These are phyloP conservation scores for Colletotrichum lupini DNA, from an alignment of 2,329 filamentous ascomycete genomes.

Conservation along the genomic window DNA sequence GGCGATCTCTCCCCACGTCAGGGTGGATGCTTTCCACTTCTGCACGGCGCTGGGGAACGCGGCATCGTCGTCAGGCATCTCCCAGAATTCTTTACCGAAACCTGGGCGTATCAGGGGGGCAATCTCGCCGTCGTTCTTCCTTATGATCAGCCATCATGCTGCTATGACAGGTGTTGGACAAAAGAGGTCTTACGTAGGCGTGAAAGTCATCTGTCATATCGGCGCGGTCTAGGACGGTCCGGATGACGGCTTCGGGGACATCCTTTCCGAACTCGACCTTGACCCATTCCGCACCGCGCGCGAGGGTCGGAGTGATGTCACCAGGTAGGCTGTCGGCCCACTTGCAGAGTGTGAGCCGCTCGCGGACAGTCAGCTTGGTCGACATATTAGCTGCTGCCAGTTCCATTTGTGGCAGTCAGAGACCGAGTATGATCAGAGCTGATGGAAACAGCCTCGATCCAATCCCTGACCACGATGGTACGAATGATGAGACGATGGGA, in stretches of 20 bases:
- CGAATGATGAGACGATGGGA: neutral
- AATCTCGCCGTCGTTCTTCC: conserved; percentile 22
- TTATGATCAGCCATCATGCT: neutral
- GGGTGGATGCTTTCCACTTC: conserved; percentile 15
- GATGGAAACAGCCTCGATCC: neutral
- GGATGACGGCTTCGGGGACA: neutral
- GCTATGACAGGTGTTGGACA: neutral
- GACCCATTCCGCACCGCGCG: conserved; percentile 10
- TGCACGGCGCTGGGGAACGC: conserved; percentile 10
- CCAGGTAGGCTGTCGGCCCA: neutral
- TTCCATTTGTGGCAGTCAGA: neutral
- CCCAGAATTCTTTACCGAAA: neutral
- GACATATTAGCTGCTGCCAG: neutral
- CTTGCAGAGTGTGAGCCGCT: conserved; percentile 7
- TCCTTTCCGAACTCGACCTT: conserved; percentile 4
- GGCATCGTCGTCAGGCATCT: neutral
- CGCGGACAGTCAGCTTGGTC: neutral
- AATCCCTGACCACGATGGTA: neutral
- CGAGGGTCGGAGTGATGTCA: conserved; percentile 9
- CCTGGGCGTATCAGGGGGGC: conserved; percentile 15
- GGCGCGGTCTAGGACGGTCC: neutral
- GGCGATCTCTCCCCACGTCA: conserved; percentile 34
- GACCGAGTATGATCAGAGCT: no score
- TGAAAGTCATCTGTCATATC: neutral
- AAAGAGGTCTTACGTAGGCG: neutral